Evolutionary conservation across 1,139 yeast genomes (phyloP), one percentile per base, ranked within the genome.

Genomic region (Geotrichum cucujoidarum): DNA sequence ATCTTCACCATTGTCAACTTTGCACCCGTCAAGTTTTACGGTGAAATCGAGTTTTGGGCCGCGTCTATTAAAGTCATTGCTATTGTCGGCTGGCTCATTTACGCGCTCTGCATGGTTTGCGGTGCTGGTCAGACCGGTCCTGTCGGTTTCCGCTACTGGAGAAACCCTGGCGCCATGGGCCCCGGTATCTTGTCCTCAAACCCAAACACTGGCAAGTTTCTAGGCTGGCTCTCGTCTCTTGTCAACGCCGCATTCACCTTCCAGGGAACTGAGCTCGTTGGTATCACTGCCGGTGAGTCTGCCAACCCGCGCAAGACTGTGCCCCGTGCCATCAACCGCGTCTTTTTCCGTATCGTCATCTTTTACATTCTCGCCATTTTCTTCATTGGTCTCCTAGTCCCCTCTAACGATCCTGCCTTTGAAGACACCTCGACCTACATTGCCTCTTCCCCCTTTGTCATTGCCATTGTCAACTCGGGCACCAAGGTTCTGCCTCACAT

Each of bases 251-350:
- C 83, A 24, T 81, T 79, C 63, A 82, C 86, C 5, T 80, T 75
- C 58, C 86, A 86, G 55, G 87, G 88, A 40, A 75, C 81, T 2
- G 88, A 81, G 61, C 70, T 79, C 7, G 75, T 81, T 45, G 76
- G 83, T 17, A 70, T 81, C 53, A 79, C 87, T 3, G 82, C 83
- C 7, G 88, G 83, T 27, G 86, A 81, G 63, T 75, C 81, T 32
- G 70, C 71, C 53, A 78, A 78, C 58, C 88, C 88, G 1, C 63
- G 71, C 2, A 70, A 75, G 54, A 73, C 75, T 31, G 78, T 81
- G 57, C 84, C 83, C 22, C 73, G 72, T 53, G 78, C 80, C 25
- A 73, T 81, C 46, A 74, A 72, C 53, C 75, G 79, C 2, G 83
- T 80, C 5, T 80, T 81, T 60, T 75, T 76, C 72, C 73, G 77